Evolutionary conservation across 1,284 basidiomycete species (phyloP).

Genomic region (Schizophyllum amplum): DNA sequence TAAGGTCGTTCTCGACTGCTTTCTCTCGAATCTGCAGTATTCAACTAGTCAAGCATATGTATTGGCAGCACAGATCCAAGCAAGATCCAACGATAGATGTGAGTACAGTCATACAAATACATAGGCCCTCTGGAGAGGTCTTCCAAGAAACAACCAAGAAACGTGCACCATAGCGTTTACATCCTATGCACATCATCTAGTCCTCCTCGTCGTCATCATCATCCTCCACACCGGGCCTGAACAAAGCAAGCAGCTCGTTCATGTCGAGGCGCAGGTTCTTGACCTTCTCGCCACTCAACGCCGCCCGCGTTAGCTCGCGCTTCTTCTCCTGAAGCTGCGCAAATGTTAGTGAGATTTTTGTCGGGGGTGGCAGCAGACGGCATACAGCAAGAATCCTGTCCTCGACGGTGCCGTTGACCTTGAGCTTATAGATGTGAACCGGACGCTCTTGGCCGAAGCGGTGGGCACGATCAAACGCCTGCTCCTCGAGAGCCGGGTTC

Average conservation of each 20-base stretch:
- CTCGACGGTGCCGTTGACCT: slow-evolving; percentile 84
- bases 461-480: slow-evolving; percentile 93
- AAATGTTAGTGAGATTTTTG: background rate
- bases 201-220: slow-evolving; percentile 40
- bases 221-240: slow-evolving; percentile 47
- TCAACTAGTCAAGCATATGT: no score
- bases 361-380: slow-evolving; percentile 2
- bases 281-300: slow-evolving; percentile 82
- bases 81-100: no score
- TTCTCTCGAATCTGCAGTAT: no score
- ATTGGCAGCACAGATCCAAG: no score
- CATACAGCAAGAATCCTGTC: slow-evolving; percentile 72
- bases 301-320: slow-evolving; percentile 76
- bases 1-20: no score
- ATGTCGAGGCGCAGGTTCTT: slow-evolving; percentile 81
- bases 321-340: slow-evolving; percentile 80
- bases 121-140: no score
- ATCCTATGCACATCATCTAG: slow-evolving; percentile 1
- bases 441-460: slow-evolving; percentile 81
- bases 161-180: no score
- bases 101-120: no score
- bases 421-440: slow-evolving; percentile 92
- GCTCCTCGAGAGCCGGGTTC: slow-evolving; percentile 88
- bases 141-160: no score
- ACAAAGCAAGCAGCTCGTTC: slow-evolving; percentile 77